Base-by-base conservation (phyloP, 2,329 filamentous ascomycete genomes). In the Ilyonectria robusta region DNA sequence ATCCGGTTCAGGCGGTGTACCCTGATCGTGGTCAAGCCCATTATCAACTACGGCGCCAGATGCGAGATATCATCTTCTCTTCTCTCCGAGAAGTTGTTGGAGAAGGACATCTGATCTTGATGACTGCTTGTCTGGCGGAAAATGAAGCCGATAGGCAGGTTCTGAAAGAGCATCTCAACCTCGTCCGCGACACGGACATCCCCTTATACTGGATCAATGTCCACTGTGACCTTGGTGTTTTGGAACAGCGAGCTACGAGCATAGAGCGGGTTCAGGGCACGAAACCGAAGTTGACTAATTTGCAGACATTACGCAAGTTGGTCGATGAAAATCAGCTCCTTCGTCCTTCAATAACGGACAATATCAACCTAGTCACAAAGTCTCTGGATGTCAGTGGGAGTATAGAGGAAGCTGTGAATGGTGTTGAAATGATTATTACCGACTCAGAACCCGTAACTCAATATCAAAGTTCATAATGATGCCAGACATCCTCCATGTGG, bases 61-160 rank as follows among this genome's bases (percentile, higher is more conserved):
- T 74, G 6, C 66, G 70, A 17, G 65, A 50, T 2, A 68, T 67
- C 17, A 57, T 73, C 15, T 74, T 75, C 21, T 29, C 37, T 2
- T 66, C 66, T 10, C 55, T 71, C 19, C n/a, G 26, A 17, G 31
- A 68, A 31, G 62, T 29, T 4, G 72, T 58, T 17, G 51, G 44
- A 7, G 6, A 65, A 15, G 71, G 66, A 1, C 17, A 65, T 10
- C 33, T 50, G 11, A 62, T 73, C 4, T 62, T 72, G 31, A 71
- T 74, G 65, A 72, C 69, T 19, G 67, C 69, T 17, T 73, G 71
- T 15, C 59, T 73, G 3, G 57, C 62, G 0, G 29, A 66, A 13
- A 59, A 54, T 13, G 46, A 54, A 8, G 59, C 13, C 6, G 71
- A 73, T 19, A 10, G 44, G 0, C 44, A 23, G 3, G 60, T 70